phyloP scores from a whole-genome alignment of 495 filamentous ascomycete genomes.

The Platismatia glauca region DNA sequence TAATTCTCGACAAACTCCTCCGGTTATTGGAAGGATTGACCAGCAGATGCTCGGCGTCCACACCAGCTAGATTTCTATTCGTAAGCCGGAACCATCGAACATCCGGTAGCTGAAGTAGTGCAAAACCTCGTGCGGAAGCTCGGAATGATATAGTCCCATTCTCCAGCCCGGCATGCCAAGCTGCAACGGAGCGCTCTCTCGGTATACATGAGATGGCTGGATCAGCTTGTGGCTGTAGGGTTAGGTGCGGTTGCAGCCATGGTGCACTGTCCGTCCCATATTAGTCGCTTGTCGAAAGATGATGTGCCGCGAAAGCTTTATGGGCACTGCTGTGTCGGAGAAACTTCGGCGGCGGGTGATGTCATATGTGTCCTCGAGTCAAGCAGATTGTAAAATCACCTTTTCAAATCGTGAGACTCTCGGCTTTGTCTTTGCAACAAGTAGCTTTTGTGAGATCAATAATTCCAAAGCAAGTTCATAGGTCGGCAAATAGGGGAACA shows the following conservation, averaged over 20 bases:
- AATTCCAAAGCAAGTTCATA: neutral
- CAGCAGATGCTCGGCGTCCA: neutral
- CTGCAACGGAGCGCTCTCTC: neutral
- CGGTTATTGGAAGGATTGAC: neutral
- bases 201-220: neutral
- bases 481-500: neutral
- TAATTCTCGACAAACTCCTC: too few species aligned
- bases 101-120: neutral
- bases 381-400: neutral
- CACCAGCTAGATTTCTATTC: too few species aligned
- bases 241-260: neutral
- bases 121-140: neutral
- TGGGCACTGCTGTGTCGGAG: neutral
- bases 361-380: neutral
- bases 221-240: neutral
- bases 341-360: neutral
- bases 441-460: too few species aligned
- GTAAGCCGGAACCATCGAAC: neutral
- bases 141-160: neutral
- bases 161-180: neutral
- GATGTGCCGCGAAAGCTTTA: neutral
- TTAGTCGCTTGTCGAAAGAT: neutral
- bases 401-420: too few species aligned
- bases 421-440: too few species aligned
- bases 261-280: neutral